Evolutionary conservation across 306 rosid species (phyloP), one percentile per base, ranked within the genome.

Genomic region (Fragaria iinumae): DNA sequence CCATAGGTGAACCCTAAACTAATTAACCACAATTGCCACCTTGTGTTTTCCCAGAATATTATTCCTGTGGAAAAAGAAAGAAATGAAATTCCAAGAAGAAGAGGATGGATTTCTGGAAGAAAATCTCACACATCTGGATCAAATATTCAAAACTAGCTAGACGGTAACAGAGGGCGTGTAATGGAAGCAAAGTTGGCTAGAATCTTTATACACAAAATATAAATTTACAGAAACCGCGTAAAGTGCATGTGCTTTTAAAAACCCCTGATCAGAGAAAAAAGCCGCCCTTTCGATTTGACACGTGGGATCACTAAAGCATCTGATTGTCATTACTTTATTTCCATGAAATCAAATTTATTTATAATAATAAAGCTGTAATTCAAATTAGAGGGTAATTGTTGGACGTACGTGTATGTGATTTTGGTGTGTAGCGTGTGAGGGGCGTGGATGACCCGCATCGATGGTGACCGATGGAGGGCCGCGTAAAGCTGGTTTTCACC

Each of bases 161-260:
- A 53, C 17, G 18, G 62, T 44, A 43, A 44, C 34, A 56, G 78
- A 79, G 76, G 77, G 89, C 93, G 87, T 88, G 87, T 74, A 69
- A 44, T 10, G 55, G 59, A 87, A 90, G 92, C 84, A 71, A 84
- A 18, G 67, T 6, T 6, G 1, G 41, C 41, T 38, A 38, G 41
- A 38, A 38, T 38, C 41, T 38, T 64, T 29, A 87, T 86, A 0
- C 50, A 65, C 3, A 66, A 13, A 56, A 60, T 21, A 38, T 68
- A n/a, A 21, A n/a, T 21, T 38, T 11, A 76, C 88, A 69, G 68
- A 91, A 89, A 89, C 91, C 93, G 91, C 93, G 93, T 91, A 71
- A 87, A 91, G 86, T 75, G 83, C 89, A 86, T 84, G 81, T 84
- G 83, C 90, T 80, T 84, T 80, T 45, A 56, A 62, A 68, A 53